Evolutionary conservation across 768 basidiomycete species (phyloP).

Genomic region (Crassisporium funariophilum): DNA sequence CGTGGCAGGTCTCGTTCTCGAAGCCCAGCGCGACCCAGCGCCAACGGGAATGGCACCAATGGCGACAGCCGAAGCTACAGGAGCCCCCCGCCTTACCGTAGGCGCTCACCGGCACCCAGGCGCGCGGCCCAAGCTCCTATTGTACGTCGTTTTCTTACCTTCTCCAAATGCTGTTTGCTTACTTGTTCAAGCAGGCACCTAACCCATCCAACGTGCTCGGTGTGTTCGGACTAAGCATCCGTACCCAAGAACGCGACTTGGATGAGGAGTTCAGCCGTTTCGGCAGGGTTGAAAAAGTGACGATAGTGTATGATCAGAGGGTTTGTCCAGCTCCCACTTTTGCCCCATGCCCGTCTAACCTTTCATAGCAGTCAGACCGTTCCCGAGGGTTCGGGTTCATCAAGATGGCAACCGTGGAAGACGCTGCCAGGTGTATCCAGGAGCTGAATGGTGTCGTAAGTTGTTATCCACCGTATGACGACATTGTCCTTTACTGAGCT

Average conservation of each 20-base stretch:
- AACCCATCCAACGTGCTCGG: constrained; percentile 89
- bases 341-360: constrained; percentile 2
- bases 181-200: constrained; percentile 68
- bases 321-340: constrained; percentile 51
- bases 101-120: constrained; percentile 62
- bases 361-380: constrained; percentile 71
- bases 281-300: constrained; percentile 92
- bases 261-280: constrained; percentile 92
- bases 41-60: constrained; percentile 39
- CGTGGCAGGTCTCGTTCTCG: constrained; percentile 78
- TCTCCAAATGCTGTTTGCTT: constrained; percentile 27
- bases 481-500: constrained; percentile 1
- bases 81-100: constrained; percentile 50
- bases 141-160: constrained; percentile 46
- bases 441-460: constrained; percentile 91
- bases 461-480: constrained; percentile 13
- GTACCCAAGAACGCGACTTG: constrained; percentile 90
- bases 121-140: constrained; percentile 73
- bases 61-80: constrained; percentile 48
- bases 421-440: constrained; percentile 84
- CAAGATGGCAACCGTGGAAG: constrained; percentile 87
- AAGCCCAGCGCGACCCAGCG: constrained; percentile 57
- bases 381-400: constrained; percentile 99
- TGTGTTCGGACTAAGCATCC: constrained; percentile 97
- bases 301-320: constrained; percentile 95